These are phyloP conservation scores for Acmispon strigosus DNA, from an alignment of 306 rosid species.

Conservation along the genomic window DNA sequence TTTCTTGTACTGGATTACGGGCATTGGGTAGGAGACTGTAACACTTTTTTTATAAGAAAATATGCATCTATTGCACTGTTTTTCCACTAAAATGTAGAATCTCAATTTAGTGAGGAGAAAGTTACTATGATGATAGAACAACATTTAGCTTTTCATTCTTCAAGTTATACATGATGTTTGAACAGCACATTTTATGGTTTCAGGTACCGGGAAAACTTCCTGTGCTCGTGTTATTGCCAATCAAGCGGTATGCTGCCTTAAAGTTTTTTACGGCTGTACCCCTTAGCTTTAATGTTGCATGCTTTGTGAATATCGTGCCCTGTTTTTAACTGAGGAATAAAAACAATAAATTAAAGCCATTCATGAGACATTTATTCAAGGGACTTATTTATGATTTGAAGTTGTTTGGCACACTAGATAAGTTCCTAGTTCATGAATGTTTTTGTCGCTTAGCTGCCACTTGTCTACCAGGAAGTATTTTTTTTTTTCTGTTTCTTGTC, in stretches of 20 bases:
- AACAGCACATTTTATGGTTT: conserved; percentile 26
- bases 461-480: not conserved
- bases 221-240: conserved; percentile 93
- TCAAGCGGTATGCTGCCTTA: conserved; percentile 62
- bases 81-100: conserved; percentile 3
- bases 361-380: not conserved
- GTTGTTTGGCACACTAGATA: not conserved
- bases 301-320: not conserved
- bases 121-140: not conserved
- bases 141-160: not conserved
- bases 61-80: not conserved
- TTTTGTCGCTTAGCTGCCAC: not conserved
- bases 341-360: not conserved
- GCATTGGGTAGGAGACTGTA: not conserved
- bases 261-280: not conserved
- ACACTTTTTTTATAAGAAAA: not conserved
- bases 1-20: not conserved
- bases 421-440: not conserved
- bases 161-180: not conserved
- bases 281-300: not conserved
- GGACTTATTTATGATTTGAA: not conserved
- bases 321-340: not conserved
- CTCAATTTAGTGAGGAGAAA: conserved; percentile 10
- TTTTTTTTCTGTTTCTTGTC: not conserved
- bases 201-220: conserved; percentile 97